phyloP scores from a whole-genome alignment of 2,329 filamentous ascomycete species.

The Acephala macrosclerotiorum region DNA sequence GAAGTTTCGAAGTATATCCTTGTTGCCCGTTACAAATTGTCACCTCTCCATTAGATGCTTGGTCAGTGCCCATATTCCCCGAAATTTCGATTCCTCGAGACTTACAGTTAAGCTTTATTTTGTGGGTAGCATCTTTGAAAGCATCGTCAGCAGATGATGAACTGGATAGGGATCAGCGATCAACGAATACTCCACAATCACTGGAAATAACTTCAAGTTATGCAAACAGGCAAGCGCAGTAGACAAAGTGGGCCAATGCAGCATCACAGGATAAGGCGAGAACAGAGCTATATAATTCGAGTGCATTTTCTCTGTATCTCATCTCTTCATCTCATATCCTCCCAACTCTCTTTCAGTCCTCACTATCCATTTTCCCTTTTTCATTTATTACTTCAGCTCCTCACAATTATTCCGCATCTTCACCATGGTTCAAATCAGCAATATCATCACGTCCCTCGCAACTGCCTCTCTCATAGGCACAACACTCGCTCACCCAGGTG shows the following conservation, averaged over 20 bases:
- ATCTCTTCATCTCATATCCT: neutral
- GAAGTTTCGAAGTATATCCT: neutral
- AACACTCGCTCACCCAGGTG: neutral
- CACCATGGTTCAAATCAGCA: neutral
- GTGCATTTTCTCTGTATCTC: neutral
- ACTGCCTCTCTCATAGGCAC: neutral
- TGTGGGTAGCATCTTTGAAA: neutral
- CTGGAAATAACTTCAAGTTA: neutral
- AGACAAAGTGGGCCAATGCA: too few species aligned
- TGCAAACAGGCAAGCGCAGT: neutral
- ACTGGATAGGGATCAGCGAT: neutral
- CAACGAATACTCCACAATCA: neutral
- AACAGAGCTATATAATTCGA: neutral
- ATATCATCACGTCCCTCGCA: neutral
- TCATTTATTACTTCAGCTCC: neutral
- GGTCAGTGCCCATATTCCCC: neutral
- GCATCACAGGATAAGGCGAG: neutral
- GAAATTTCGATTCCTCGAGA: neutral
- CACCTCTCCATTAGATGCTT: neutral
- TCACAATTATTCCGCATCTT: neutral
- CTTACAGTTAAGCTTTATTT: neutral
- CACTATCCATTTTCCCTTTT: neutral
- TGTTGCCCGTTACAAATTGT: neutral
- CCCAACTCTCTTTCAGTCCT: neutral
- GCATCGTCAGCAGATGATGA: neutral